A percentile compares a stretch with the other conserved stretches of the same genome.
Conservation (phyloP, 768 basidiomycete species). For the Mycena chlorophos region DNA sequence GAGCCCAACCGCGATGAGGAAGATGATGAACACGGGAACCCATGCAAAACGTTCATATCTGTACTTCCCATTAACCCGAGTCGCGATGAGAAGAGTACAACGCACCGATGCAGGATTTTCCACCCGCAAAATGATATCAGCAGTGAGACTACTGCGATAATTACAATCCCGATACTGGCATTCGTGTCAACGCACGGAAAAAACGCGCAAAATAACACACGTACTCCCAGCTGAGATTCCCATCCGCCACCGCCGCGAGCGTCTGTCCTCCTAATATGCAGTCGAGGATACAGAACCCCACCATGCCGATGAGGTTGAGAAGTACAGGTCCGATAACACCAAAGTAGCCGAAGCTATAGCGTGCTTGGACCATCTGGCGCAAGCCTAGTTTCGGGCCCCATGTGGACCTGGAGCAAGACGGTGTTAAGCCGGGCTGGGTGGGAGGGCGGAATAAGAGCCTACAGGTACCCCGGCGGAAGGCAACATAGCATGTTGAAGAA, state of each 20-base stretch:
- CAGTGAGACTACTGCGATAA: slow-evolving; percentile 70
- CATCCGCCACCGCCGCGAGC: slow-evolving; percentile 42
- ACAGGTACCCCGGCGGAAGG: slow-evolving; percentile 64
- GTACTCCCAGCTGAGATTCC: slow-evolving; percentile 46
- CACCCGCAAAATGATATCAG: slow-evolving; percentile 63
- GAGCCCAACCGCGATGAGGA: slow-evolving; percentile 69
- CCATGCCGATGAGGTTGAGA: slow-evolving; percentile 62
- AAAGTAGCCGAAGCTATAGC: slow-evolving; percentile 49
- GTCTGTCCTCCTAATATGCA: slow-evolving; percentile 69
- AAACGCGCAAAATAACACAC: slow-evolving; percentile 15
- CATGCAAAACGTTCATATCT: slow-evolving; percentile 74
- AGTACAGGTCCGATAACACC: slow-evolving; percentile 62
- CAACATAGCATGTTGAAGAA: slow-evolving; percentile 68
- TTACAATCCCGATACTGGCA: slow-evolving; percentile 75
- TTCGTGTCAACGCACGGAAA: not conserved
- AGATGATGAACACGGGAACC: slow-evolving; percentile 77
- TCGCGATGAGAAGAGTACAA: not conserved
- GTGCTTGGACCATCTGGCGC: slow-evolving; percentile 80
- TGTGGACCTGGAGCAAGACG: slow-evolving; percentile 39
- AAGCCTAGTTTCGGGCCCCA: slow-evolving; percentile 86
- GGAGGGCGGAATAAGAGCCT: slow-evolving; percentile 8
- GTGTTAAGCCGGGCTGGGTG: not conserved
- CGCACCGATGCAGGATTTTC: slow-evolving; percentile 46
- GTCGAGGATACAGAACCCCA: slow-evolving; percentile 72
- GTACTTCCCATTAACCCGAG: too few species aligned